Base-by-base conservation (phyloP, 345 rosid species). In the Jatropha curcas region DNA sequence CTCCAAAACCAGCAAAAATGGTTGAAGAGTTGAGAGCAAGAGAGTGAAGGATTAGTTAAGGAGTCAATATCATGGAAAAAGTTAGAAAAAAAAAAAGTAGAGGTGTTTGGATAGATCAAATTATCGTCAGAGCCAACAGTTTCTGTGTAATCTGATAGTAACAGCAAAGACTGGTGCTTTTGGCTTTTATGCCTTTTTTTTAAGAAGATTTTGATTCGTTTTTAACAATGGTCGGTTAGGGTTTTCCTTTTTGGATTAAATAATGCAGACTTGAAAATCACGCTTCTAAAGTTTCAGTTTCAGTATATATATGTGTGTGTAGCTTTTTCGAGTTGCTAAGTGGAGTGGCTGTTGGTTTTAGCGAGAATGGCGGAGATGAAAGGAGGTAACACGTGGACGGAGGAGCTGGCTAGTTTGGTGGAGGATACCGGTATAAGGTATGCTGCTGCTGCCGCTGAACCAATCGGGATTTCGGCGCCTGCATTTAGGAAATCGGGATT, bases 311-410 rank as follows among this genome's bases (percentile, higher is more conserved):
- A 53, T 67, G 19, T 37, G 37, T 19, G 16, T 50, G 20, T 20
- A 13, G 35, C 12, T 31, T 5, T 33, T 7, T 56, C n/a, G n/a
- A n/a, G n/a, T 41, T 10, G 22, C 13, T 3, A n/a, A 41, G 56
- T 20, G 75, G 1, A 46, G 1, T 43, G 31, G 10, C 17, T 0
- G 4, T 28, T 30, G 37, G 63, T 60, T 64, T 19, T 22, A 27
- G 67, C 53, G 84, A 73, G 45, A 48, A 90, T 91, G 98, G 89
- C 80, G 73, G 98, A 91, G 62, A 80, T 85, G 76, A 69, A 73
- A 60, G 81, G 85, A 81, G 80, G 71, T 62, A 78, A 72, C 78
- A 78, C 91, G 84, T 94, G 98, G 98, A 86, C 76, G 51, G 95
- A 92, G 48, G 97, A 92, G 63, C 76, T 87, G 34, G 86, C 85